Percentiles rank a stretch among this genome's conserved stretches.
Conservation (phyloP, 768 basidiomycete species). For the Auricularia sp. region DNA sequence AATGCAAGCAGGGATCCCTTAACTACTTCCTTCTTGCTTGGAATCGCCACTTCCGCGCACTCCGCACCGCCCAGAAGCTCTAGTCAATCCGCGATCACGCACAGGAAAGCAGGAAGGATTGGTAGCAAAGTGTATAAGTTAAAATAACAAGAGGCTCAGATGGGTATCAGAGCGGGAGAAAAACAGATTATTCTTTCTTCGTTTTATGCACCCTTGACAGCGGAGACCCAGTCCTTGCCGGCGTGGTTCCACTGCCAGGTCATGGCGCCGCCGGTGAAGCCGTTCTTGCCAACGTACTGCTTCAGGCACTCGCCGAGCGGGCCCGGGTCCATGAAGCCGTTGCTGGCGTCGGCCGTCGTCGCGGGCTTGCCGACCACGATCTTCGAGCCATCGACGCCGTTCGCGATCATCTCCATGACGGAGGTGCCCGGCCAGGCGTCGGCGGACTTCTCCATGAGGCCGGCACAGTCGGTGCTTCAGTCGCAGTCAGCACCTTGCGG, state of each 20-base stretch:
- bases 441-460: slow-evolving; percentile 19
- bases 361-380: slow-evolving; percentile 72
- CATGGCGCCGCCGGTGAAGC: slow-evolving; percentile 44
- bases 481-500: slow-evolving; percentile 1
- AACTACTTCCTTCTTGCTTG: too few species aligned
- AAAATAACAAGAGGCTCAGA: neutral
- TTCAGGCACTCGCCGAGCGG: slow-evolving; percentile 50
- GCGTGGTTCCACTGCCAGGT: slow-evolving; percentile 10
- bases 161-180: neutral
- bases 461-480: slow-evolving; percentile 9
- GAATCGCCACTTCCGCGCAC: too few species aligned
- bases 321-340: slow-evolving; percentile 50
- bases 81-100: neutral
- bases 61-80: too few species aligned
- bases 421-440: slow-evolving; percentile 20
- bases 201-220: neutral
- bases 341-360: slow-evolving; percentile 37
- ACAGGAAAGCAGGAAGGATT: neutral
- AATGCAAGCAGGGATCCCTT: too few species aligned
- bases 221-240: neutral
- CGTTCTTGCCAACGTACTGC: slow-evolving; percentile 39
- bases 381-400: slow-evolving; percentile 49
- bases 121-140: neutral
- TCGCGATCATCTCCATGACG: slow-evolving; percentile 45
- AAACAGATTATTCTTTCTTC: neutral